These are phyloP conservation scores for Aspergillus sclerotialis DNA, from an alignment of 2,329 filamentous ascomycete species.

Conservation along the genomic window DNA sequence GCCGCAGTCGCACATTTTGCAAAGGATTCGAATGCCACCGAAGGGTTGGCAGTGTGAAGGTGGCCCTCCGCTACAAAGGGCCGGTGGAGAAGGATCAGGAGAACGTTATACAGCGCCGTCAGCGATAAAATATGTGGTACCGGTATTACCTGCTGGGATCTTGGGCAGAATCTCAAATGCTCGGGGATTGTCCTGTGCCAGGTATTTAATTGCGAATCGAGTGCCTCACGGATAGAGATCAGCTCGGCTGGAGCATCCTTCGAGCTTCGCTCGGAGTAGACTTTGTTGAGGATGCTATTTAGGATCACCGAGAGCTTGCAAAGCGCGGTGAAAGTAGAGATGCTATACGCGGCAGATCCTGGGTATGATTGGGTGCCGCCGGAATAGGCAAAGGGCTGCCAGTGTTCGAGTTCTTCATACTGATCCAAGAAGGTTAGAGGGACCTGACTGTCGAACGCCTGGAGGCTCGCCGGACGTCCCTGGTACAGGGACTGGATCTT, in stretches of 20 bases:
- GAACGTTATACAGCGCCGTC: slow-evolving; percentile 44
- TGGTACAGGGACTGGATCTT: slow-evolving; percentile 52
- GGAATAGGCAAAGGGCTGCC: slow-evolving; percentile 39
- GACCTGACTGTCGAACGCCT: slow-evolving; percentile 41
- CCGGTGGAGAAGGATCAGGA: slow-evolving; percentile 48
- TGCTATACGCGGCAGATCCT: slow-evolving; percentile 25
- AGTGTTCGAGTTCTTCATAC: slow-evolving; percentile 49
- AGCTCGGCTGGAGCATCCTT: slow-evolving; percentile 26
- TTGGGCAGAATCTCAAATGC: slow-evolving; percentile 35
- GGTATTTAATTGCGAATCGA: slow-evolving; percentile 36
- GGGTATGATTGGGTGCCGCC: slow-evolving; percentile 22
- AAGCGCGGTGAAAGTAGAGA: slow-evolving; percentile 30
- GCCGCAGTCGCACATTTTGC: slow-evolving; percentile 43
- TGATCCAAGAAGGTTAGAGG: slow-evolving; percentile 31
- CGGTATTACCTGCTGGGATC: slow-evolving; percentile 28
- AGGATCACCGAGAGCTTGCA: slow-evolving; percentile 41
- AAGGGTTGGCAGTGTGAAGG: slow-evolving; percentile 34
- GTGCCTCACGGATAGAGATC: slow-evolving; percentile 25
- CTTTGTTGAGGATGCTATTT: slow-evolving; percentile 40
- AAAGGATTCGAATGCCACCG: slow-evolving; percentile 39
- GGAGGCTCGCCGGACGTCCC: slow-evolving; percentile 42
- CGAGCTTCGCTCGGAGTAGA: slow-evolving; percentile 40
- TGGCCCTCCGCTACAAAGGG: slow-evolving; percentile 41
- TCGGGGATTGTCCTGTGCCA: slow-evolving; percentile 39
- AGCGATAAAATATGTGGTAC: slow-evolving; percentile 42